Evolutionary conservation across 192 early-diverging fungal species (phyloP), one percentile per base, ranked within the genome.

Genomic region (Nowakowskiella sp.): DNA sequence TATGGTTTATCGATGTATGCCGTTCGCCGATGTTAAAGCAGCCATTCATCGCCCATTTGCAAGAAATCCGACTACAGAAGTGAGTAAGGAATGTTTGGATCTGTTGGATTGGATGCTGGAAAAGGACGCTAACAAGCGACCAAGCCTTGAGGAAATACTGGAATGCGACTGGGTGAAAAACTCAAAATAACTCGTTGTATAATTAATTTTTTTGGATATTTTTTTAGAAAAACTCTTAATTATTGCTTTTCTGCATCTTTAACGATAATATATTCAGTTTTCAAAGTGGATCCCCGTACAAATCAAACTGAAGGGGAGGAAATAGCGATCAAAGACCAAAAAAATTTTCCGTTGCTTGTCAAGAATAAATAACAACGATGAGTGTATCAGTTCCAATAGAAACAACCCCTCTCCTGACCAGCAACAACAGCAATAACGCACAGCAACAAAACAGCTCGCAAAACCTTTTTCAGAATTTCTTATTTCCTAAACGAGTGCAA

Each of bases 61-160:
- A 33, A 56, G 52, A 25, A 51, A 56, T 26, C 73, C 76, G 6
- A 60, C 68, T 21, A 67, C 67, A 3, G 52, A 67, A 6, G 71
- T n/a, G n/a, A n/a, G n/a, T n/a, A n/a, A n/a, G 0, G 69, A 79
- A 34, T 78, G 76, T 31, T 47, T 70, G 16, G 72, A 77, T 31
- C 47, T 85, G 23, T 49, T 85, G 24, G 57, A 74, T 47, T 77
- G 79, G 63, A 70, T 85, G 72, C 44, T 85, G 42, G 72, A 74
- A 34, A 78, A 78, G 53, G 43, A 61, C 10, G 68, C 79, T 2
- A 63, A 64, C 4, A 39, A 64, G 8, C 57, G 83, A 19, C 72
- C 80, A 1, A 77, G 65, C 0, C 72, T 81, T 33, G 58, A 66
- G 19, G 57, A 82, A 53, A 73, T 85, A n/a, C n/a, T n/a, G n/a